These are phyloP conservation scores for Pythium periplocum DNA, from an alignment of 352 stramenopile species.

Conservation along the genomic window DNA sequence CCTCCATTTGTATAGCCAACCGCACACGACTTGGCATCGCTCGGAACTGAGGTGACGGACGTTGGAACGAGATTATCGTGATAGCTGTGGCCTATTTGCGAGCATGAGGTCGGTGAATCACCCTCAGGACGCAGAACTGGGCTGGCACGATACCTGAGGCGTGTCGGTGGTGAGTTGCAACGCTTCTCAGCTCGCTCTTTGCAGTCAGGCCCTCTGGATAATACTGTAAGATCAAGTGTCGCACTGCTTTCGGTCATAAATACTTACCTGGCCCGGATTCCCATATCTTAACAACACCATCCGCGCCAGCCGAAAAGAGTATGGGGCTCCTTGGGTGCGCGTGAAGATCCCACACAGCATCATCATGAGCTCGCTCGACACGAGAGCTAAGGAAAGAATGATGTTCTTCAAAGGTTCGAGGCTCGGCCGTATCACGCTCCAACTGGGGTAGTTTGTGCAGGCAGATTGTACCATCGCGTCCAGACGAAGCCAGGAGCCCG, in stretches of 20 bases:
- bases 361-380: conserved; percentile 72
- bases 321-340: conserved; percentile 79
- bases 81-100: conserved; percentile 31
- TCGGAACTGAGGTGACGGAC: conserved; percentile 63
- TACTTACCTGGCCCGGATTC: conserved; percentile 61
- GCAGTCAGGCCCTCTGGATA: conserved; percentile 38
- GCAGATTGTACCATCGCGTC: conserved; percentile 69
- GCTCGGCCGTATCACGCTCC: conserved; percentile 65
- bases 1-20: conserved; percentile 72
- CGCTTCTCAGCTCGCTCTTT: conserved; percentile 68
- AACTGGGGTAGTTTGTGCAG: conserved; percentile 51
- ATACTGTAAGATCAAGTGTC: no score
- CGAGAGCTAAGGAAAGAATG: conserved; percentile 58
- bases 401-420: conserved; percentile 70
- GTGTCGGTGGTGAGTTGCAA: conserved; percentile 25
- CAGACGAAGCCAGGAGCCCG: conserved; percentile 30
- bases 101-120: no score
- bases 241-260: no score
- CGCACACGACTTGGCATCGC: conserved; percentile 74
- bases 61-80: conserved; percentile 59
- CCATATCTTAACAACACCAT: conserved; percentile 78
- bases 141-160: background rate
- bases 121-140: no score
- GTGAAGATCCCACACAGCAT: conserved; percentile 80
- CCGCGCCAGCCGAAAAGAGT: conserved; percentile 73